A percentile compares a stretch with the other conserved stretches of the same genome.
Conservation (phyloP, 805 yeast genomes). For the Candida peoriensis region DNA sequence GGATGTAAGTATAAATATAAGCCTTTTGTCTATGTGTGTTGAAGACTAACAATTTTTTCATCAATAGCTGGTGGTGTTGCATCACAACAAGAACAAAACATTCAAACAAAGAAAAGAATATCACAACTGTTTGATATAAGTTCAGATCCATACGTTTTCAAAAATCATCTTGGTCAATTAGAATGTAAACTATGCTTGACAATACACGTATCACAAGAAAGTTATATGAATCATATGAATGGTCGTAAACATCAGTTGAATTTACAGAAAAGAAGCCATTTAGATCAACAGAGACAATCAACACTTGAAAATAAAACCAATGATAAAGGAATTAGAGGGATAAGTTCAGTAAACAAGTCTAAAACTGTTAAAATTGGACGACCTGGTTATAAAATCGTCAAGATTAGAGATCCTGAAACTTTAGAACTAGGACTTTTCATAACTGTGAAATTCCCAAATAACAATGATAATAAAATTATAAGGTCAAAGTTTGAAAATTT, state of each 20-base stretch:
- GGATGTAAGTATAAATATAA: slow-evolving; percentile 45
- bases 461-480: slow-evolving; percentile 34
- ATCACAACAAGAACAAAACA: slow-evolving; percentile 61
- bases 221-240: slow-evolving; percentile 77
- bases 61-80: slow-evolving; percentile 90
- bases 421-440: slow-evolving; percentile 61
- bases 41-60: slow-evolving; percentile 6
- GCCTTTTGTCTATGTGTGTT: not conserved
- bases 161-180: slow-evolving; percentile 75
- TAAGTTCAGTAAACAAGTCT: slow-evolving; percentile 16
- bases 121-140: slow-evolving; percentile 53
- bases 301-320: slow-evolving; percentile 13
- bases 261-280: slow-evolving; percentile 55
- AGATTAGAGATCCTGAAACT: slow-evolving; percentile 59
- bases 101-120: slow-evolving; percentile 63
- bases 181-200: slow-evolving; percentile 87
- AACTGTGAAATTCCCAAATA: slow-evolving; percentile 50
- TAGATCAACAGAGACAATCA: slow-evolving; percentile 16
- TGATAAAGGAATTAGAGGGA: too few relatives aligned
- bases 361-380: slow-evolving; percentile 46
- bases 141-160: slow-evolving; percentile 78
- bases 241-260: slow-evolving; percentile 80
- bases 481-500: too few relatives aligned
- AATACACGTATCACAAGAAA: slow-evolving; percentile 71
- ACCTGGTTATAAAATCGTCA: slow-evolving; percentile 66